phyloP scores from a whole-genome alignment of 441 rosid species.

The Pelargonium fulgidum region DNA sequence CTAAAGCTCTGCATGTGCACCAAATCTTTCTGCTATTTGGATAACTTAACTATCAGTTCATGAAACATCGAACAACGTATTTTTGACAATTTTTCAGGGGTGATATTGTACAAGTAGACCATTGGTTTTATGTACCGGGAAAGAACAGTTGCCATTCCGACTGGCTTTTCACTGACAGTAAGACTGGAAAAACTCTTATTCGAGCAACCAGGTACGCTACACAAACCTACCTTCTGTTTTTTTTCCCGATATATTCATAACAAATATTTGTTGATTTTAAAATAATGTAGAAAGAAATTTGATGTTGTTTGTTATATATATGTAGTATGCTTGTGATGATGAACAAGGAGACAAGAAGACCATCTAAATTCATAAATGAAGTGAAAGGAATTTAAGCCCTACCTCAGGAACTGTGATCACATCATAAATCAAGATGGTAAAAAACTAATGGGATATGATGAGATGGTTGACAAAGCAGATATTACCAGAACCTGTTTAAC shows the following conservation, averaged over 20 bases:
- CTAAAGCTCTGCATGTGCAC: too few species aligned
- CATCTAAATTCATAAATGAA: constrained; percentile 27
- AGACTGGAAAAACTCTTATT: constrained; percentile 27
- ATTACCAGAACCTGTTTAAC: constrained; percentile 18
- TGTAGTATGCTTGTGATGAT: constrained; percentile 32
- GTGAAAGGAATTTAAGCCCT: constrained; percentile 25
- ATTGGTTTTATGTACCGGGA: constrained; percentile 9
- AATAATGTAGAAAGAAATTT: too few species aligned
- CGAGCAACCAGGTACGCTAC: constrained; percentile 17
- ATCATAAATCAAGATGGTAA: constrained; percentile 17
- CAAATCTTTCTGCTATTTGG: too few species aligned
- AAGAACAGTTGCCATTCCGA: constrained; percentile 23
- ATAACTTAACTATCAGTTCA: too few species aligned
- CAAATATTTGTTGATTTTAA: too few species aligned
- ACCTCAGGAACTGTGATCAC: constrained; percentile 18
- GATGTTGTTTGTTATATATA: background rate
- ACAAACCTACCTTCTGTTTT: background rate
- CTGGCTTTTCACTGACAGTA: constrained; percentile 29
- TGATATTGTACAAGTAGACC: too few species aligned
- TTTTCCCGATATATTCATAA: too few species aligned
- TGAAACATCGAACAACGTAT: too few species aligned
- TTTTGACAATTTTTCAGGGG: too few species aligned
- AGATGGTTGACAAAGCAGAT: constrained; percentile 21
- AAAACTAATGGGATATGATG: constrained; percentile 20
- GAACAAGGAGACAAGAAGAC: constrained; percentile 36